Evolutionary conservation across 345 rosid species (phyloP).

Genomic region (Gossypium australe): DNA sequence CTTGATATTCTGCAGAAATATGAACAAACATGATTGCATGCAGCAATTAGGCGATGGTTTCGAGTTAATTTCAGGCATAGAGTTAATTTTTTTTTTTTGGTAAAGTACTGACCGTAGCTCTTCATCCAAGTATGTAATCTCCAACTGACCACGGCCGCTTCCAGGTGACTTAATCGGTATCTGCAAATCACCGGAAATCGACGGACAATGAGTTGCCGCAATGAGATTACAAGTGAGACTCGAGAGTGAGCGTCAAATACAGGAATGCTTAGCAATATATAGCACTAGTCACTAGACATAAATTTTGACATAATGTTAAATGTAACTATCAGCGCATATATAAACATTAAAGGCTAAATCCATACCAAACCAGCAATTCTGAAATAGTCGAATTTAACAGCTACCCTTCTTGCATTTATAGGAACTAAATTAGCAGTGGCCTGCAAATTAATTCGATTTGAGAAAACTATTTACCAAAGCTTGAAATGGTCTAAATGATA

Average conservation of each 20-base stretch:
- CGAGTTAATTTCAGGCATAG: neutral
- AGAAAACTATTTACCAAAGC: too few relatives aligned
- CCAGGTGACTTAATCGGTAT: slow-evolving; percentile 35
- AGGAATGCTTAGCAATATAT: neutral
- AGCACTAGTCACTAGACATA: too few relatives aligned
- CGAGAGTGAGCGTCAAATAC: neutral
- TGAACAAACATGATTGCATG: neutral
- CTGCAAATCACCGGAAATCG: slow-evolving; percentile 11
- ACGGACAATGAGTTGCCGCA: neutral
- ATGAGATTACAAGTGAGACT: neutral
- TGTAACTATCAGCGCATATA: too few relatives aligned
- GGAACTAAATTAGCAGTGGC: slow-evolving; percentile 40
- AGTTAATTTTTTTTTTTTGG: neutral
- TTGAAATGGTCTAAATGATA: too few relatives aligned
- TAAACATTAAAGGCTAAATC: neutral
- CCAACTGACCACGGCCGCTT: slow-evolving; percentile 40
- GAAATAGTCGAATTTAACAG: slow-evolving; percentile 47
- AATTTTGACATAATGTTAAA: too few relatives aligned
- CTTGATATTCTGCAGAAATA: slow-evolving; percentile 34
- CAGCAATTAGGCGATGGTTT: neutral
- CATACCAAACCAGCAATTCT: slow-evolving; percentile 32
- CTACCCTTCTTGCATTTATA: slow-evolving; percentile 35
- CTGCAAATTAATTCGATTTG: slow-evolving; percentile 9
- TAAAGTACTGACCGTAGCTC: slow-evolving; percentile 27
- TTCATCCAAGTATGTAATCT: slow-evolving; percentile 41